phyloP scores from a whole-genome alignment of 1,284 basidiomycete species.

The Amylostereum chailletii region DNA sequence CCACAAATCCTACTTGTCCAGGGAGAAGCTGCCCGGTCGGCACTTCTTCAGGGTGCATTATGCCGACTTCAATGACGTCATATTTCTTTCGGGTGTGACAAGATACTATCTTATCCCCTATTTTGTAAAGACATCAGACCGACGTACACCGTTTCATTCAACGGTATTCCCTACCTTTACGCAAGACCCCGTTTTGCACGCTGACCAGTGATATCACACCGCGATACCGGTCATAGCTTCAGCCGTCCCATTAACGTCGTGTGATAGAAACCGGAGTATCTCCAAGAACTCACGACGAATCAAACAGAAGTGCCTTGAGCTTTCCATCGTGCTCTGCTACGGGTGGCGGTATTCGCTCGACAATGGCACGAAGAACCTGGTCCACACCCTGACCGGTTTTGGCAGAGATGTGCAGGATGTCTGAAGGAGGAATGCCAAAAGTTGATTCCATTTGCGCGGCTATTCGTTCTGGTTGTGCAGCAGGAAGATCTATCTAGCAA shows the following conservation, averaged over 20 bases:
- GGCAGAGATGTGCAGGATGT: constrained; percentile 79
- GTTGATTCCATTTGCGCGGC: constrained; percentile 75
- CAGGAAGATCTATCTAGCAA: constrained; percentile 77
- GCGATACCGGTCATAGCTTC: constrained; percentile 91
- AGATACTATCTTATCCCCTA: constrained; percentile 86
- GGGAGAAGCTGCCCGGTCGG: constrained; percentile 63
- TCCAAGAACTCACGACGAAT: constrained; percentile 63
- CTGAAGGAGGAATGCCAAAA: constrained; percentile 67
- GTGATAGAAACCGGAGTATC: constrained; percentile 1
- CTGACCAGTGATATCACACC: constrained; percentile 93
- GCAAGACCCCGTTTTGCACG: constrained; percentile 59
- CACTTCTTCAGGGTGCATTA: constrained; percentile 87
- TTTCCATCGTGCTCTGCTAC: constrained; percentile 40
- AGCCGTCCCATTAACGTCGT: constrained; percentile 2
- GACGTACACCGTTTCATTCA: too few relatives aligned
- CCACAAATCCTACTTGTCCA: constrained; percentile 87
- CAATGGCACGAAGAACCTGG: constrained; percentile 69
- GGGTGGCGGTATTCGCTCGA: constrained; percentile 79
- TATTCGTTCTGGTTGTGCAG: constrained; percentile 75
- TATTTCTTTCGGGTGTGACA: constrained; percentile 86
- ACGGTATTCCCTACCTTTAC: constrained; percentile 39
- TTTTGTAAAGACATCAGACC: too few relatives aligned
- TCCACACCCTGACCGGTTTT: constrained; percentile 87
- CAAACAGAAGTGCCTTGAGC: constrained; percentile 86
- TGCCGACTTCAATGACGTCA: constrained; percentile 86